phyloP scores from a whole-genome alignment of 352 stramenopile species.

The Phytophthora ramorum region DNA sequence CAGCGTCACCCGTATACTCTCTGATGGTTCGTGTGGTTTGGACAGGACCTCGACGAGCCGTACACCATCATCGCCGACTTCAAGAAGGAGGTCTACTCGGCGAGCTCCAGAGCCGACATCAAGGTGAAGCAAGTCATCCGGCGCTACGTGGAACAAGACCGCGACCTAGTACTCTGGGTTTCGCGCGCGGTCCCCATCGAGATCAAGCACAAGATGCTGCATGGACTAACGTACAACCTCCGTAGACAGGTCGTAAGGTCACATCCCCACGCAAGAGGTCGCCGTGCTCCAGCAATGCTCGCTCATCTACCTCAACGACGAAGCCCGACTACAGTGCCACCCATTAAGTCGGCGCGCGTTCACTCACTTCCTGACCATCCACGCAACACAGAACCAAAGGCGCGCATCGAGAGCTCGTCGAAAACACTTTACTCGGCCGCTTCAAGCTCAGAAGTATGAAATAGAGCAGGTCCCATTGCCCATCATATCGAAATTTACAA shows the following conservation, averaged over 20 bases:
- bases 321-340: constrained; percentile 13
- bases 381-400: too few species aligned
- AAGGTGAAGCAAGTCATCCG: constrained; percentile 32
- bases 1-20: too few species aligned
- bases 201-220: constrained; percentile 8
- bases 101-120: too few species aligned
- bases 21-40: too few species aligned
- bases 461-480: neutral
- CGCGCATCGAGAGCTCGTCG: constrained; percentile 20
- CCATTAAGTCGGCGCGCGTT: constrained; percentile 15
- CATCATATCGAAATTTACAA: too few species aligned
- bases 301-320: constrained; percentile 23
- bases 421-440: constrained; percentile 6
- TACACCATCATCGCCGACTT: constrained; percentile 25
- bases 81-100: constrained; percentile 29
- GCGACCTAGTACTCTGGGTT: constrained; percentile 10
- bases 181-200: neutral
- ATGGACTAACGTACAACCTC: constrained; percentile 2
- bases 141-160: constrained; percentile 21
- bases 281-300: constrained; percentile 19
- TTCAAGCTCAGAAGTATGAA: neutral
- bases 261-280: neutral
- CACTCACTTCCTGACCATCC: constrained; percentile 13
- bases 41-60: constrained; percentile 15
- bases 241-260: constrained; percentile 1